These are phyloP conservation scores for Phanerochaete sordida DNA, from an alignment of 768 basidiomycete species.

Conservation along the genomic window DNA sequence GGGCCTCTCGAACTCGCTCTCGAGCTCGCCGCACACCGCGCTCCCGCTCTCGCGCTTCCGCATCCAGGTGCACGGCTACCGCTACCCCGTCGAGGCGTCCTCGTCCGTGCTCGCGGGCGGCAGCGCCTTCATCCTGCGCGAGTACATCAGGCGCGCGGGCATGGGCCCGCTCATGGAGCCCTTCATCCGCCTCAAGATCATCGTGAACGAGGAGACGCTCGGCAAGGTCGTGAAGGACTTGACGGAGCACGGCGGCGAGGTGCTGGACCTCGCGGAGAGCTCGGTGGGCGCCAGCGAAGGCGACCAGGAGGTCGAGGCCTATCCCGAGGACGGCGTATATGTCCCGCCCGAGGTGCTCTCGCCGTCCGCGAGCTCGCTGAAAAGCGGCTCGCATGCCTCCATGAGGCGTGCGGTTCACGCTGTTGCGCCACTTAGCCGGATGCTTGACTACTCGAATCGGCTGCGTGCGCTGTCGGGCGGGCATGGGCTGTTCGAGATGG, in stretches of 20 bases:
- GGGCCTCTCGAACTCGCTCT: slow-evolving; percentile 69
- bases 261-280: slow-evolving; percentile 62
- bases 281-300: slow-evolving; percentile 32
- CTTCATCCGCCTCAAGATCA: slow-evolving; percentile 65
- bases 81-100: slow-evolving; percentile 32
- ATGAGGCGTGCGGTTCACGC: slow-evolving; percentile 68
- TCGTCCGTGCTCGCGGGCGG: slow-evolving; percentile 35
- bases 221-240: slow-evolving; percentile 82
- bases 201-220: slow-evolving; percentile 60
- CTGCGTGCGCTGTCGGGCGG: slow-evolving; percentile 81
- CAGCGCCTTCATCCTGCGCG: slow-evolving; percentile 41
- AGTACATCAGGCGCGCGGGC: slow-evolving; percentile 56
- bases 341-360: slow-evolving; percentile 75
- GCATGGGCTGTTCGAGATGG: slow-evolving; percentile 78
- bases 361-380: slow-evolving; percentile 50
- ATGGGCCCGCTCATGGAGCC: slow-evolving; percentile 79
- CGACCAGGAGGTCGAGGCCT: slow-evolving; percentile 40
- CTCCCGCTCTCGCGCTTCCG: slow-evolving; percentile 64
- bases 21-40: slow-evolving; percentile 75
- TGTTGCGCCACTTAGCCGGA: slow-evolving; percentile 72
- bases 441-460: slow-evolving; percentile 78
- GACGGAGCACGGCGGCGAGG: slow-evolving; percentile 80
- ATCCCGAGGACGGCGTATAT: slow-evolving; percentile 63
- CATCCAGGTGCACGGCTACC: slow-evolving; percentile 48
- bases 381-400: slow-evolving; percentile 28